Base-by-base conservation (phyloP, 169 alveolate genomes). In the Plasmodium chabaudi region DNA sequence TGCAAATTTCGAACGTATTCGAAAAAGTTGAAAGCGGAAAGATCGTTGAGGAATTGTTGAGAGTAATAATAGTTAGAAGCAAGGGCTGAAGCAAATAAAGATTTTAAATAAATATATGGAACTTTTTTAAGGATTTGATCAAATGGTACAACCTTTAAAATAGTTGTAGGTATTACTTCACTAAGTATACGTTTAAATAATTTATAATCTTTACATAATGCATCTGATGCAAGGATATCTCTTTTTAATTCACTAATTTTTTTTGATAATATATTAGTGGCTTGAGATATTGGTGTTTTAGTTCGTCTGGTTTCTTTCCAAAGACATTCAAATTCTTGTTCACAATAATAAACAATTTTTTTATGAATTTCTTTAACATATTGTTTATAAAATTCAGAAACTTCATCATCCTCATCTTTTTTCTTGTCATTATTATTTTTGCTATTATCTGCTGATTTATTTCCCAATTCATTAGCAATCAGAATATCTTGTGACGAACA, bases 31-130 rank as follows among this genome's bases (percentile, higher is more conserved):
- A 94, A 94, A 12, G 89, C 96, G 10, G 97, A 94, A 9, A 94
- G 86, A 75, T 94, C 95, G 15, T 92, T 94, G 6, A 96, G 64
- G 87, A 95, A 93, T 53, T 88, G 79, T 47, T 95, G 94, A 13
- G 77, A 53, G 77, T 95, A 95, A 87, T 93, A 94, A 82, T 94
- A 95, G 42, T 88, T 94, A 7, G 97, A 94, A 3, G 97, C 96
- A 13, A 95, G 68, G 10, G 92, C 64, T 1, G 96, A 84, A 19
- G 96, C 95, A 72, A 95, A 95, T 44, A 95, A 86, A 27, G 97
- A 87, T 49, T 92, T 73, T 87, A 93, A 67, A 69, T 95, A 95
- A 46, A 91, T 56, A 71, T 93, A 93, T 0, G 97, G 97, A 3
- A 95, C 93, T 47, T 95, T 87, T 56, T 89, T 73, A 74, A 88